Percentiles rank a stretch among this genome's conserved stretches.
phyloP scores from a whole-genome alignment of 768 basidiomycete genomes.

The Basidioascus undulatus region DNA sequence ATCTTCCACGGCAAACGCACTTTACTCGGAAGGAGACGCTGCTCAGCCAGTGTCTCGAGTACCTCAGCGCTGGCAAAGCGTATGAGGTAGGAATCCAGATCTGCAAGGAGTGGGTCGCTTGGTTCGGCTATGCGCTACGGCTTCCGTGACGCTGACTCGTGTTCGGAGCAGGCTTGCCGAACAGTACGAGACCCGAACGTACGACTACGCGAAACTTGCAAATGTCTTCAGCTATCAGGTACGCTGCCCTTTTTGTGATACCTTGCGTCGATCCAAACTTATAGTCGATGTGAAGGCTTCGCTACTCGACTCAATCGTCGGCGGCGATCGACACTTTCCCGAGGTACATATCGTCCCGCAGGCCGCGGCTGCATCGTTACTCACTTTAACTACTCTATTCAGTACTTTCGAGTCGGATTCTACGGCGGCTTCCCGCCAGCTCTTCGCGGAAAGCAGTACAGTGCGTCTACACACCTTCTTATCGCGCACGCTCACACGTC shows the following conservation, averaged over 20 bases:
- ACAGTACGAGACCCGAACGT: conserved; percentile 45
- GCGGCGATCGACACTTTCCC: conserved; percentile 58
- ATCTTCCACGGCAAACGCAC: conserved; percentile 71
- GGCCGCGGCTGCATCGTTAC: too few species aligned
- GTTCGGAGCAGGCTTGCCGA: too few species aligned
- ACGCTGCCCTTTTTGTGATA: too few species aligned
- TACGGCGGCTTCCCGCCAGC: conserved; percentile 75
- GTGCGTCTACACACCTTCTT: conserved; percentile 12
- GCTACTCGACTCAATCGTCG: conserved; percentile 61
- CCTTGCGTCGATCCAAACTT: too few species aligned
- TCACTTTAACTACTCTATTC: too few species aligned
- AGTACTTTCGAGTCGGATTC: conserved; percentile 84
- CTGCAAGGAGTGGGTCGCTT: conserved; percentile 80
- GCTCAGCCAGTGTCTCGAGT: conserved; percentile 75
- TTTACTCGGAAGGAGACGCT: conserved; percentile 87
- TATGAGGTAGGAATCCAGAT: conserved; percentile 87
- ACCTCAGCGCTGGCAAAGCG: conserved; percentile 86
- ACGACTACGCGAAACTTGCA: conserved; percentile 37
- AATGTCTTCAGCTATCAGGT: conserved; percentile 68
- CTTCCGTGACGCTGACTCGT: too few species aligned
- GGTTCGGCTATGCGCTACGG: too few species aligned
- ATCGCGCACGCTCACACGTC: too few species aligned
- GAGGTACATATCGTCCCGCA: too few species aligned
- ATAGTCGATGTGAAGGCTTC: too few species aligned
- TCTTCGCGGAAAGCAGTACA: conserved; percentile 69